Evolutionary conservation across 2,329 filamentous ascomycete genomes (phyloP).

Genomic region (Fusarium irregulare): DNA sequence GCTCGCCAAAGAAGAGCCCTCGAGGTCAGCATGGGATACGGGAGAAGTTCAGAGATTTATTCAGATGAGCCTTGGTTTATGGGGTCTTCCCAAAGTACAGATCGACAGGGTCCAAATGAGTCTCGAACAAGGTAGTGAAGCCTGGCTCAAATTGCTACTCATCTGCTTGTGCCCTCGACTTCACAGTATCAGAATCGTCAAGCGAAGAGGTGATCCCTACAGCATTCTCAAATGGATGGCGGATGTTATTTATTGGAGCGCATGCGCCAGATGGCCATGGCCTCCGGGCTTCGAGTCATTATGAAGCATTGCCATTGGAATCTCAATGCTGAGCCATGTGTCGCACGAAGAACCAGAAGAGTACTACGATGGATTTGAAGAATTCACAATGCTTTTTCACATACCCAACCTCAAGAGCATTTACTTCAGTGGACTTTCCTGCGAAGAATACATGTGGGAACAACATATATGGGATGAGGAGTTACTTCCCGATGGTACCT

Average conservation of each 20-base stretch:
- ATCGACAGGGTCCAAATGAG: background rate
- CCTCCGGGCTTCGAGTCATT: conserved; percentile 32
- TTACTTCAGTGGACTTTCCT: conserved; percentile 5
- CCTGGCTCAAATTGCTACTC: conserved; percentile 30
- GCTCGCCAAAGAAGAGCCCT: background rate
- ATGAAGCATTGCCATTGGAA: conserved; percentile 3
- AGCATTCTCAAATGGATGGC: conserved; percentile 6
- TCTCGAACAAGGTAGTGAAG: conserved; percentile 15
- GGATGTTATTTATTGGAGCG: conserved; percentile 2
- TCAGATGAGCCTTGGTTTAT: too few species aligned
- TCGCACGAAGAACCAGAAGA: background rate
- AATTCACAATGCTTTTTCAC: background rate
- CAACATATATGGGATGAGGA: background rate
- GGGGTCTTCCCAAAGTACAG: too few species aligned
- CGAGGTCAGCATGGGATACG: background rate
- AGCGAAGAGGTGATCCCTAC: background rate
- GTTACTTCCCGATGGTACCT: background rate
- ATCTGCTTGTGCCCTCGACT: conserved; percentile 29
- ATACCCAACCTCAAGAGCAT: conserved; percentile 15
- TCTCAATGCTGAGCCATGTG: background rate
- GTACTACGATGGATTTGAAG: background rate
- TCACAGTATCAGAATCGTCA: conserved; percentile 19
- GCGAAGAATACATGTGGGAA: background rate
- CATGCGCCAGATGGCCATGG: background rate
- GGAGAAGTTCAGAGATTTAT: background rate